Evolutionary conservation across 2,329 filamentous ascomycete species (phyloP).

Genomic region (Juglanconis sp.): DNA sequence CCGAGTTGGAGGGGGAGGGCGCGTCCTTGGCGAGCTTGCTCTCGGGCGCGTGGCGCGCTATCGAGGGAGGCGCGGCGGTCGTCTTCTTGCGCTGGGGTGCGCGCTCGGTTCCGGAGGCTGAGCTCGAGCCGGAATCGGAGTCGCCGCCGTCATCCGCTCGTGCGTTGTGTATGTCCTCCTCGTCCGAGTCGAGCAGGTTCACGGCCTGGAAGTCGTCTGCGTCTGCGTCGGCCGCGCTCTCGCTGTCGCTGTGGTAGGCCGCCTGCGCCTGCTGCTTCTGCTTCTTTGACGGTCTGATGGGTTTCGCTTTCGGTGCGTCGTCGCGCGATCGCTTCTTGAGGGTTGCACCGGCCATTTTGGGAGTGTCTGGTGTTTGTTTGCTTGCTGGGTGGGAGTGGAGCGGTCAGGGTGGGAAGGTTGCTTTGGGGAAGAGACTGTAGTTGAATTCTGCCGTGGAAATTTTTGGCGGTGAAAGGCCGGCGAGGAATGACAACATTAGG

Average conservation of each 20-base stretch:
- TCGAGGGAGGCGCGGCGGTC: conserved; percentile 18
- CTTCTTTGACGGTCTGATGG: conserved; percentile 47
- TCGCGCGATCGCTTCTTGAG: conserved; percentile 32
- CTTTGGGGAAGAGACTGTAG: background rate
- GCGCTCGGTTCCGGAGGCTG: conserved; percentile 34
- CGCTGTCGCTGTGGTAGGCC: conserved; percentile 51
- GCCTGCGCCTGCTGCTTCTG: conserved; percentile 42
- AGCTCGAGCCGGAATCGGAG: conserved; percentile 28
- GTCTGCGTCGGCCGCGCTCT: conserved; percentile 25
- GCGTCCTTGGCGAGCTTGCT: conserved; percentile 30
- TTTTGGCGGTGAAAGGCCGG: conserved; percentile 12
- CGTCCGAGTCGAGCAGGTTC: conserved; percentile 54
- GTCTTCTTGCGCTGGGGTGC: conserved; percentile 22
- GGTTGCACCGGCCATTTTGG: conserved; percentile 28
- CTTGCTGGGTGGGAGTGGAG: background rate
- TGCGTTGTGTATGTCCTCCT: conserved; percentile 54
- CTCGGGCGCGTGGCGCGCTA: conserved; percentile 22
- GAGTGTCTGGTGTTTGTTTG: background rate
- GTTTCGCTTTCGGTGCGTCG: conserved; percentile 29
- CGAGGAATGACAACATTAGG: too few species aligned
- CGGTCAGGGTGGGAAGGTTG: background rate
- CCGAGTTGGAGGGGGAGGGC: conserved; percentile 14
- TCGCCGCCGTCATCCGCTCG: conserved; percentile 46
- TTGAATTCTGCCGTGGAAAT: conserved; percentile 14
- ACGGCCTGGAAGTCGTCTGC: conserved; percentile 47